Conservation (phyloP, 75 land plant species). For the Sequoiadendron giganteum region DNA sequence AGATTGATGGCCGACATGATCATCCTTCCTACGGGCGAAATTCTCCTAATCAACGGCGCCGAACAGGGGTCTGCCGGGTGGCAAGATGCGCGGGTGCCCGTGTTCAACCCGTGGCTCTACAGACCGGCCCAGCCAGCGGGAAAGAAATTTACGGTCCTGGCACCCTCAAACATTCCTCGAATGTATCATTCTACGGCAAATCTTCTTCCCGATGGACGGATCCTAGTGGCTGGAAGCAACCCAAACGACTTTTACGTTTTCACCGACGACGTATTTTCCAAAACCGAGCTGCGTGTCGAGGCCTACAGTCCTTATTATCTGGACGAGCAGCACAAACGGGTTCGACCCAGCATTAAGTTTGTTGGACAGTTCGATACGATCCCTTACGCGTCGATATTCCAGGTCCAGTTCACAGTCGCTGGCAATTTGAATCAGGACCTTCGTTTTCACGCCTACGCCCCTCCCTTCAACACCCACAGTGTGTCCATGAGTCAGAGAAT, state of each 20-base stretch:
- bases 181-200: slow-evolving; percentile 65
- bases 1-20: slow-evolving; percentile 82
- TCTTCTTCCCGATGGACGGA: slow-evolving; percentile 48
- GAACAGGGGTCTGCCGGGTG: slow-evolving; percentile 62
- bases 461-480: slow-evolving; percentile 62
- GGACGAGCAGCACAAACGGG: background rate
- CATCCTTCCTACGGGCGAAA: slow-evolving; percentile 60
- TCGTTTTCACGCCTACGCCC: slow-evolving; percentile 33
- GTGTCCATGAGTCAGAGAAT: slow-evolving; percentile 60
- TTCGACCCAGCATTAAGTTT: slow-evolving; percentile 19
- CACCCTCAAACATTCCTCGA: slow-evolving; percentile 32
- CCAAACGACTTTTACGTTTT: slow-evolving; percentile 41
- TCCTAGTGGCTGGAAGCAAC: slow-evolving; percentile 68
- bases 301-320: slow-evolving; percentile 41
- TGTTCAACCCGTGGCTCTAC: slow-evolving; percentile 46
- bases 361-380: background rate
- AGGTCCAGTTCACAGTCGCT: slow-evolving; percentile 17
- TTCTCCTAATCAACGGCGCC: slow-evolving; percentile 76
- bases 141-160: slow-evolving; percentile 27
- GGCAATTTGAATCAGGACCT: background rate
- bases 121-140: background rate
- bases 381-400: slow-evolving; percentile 16
- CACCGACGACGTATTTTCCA: slow-evolving; percentile 32
- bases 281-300: slow-evolving; percentile 60
- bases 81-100: slow-evolving; percentile 37